These are phyloP conservation scores for Fonsecaea monophora DNA, from an alignment of 2,329 filamentous ascomycete genomes.

Conservation along the genomic window DNA sequence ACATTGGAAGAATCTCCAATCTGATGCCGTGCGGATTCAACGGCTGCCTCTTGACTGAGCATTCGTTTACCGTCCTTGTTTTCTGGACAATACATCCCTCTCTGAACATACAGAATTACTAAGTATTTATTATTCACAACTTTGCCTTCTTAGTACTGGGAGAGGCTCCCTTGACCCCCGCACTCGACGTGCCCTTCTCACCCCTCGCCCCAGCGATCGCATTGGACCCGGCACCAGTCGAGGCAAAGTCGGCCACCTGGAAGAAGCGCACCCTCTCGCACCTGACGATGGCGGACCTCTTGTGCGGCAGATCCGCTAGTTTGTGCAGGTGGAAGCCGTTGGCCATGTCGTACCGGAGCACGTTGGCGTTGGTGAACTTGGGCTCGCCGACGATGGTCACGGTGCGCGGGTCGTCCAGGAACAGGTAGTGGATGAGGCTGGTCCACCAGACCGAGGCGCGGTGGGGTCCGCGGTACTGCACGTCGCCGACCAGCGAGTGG, in stretches of 20 bases:
- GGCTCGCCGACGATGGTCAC: constrained; percentile 68
- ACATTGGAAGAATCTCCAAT: too few species aligned
- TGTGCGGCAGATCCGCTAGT: constrained; percentile 63
- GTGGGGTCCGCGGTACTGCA: constrained; percentile 61
- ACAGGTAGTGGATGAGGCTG: constrained; percentile 65
- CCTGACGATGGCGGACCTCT: constrained; percentile 70
- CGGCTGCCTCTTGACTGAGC: too few species aligned
- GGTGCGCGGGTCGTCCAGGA: constrained; percentile 65
- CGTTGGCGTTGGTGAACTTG: constrained; percentile 71
- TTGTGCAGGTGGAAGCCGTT: constrained; percentile 74
- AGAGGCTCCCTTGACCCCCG: too few species aligned
- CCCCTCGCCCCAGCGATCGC: too few species aligned
- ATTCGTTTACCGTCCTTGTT: too few species aligned
- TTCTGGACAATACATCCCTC: too few species aligned
- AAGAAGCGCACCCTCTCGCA: constrained; percentile 73
- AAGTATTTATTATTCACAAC: too few species aligned
- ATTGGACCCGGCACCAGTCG: too few species aligned
- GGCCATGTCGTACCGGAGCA: constrained; percentile 76
- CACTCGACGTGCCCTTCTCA: too few species aligned
- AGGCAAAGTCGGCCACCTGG: constrained; percentile 19
- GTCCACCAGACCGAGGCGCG: constrained; percentile 66
- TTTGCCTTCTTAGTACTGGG: too few species aligned
- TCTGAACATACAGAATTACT: too few species aligned
- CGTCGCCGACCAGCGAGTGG: constrained; percentile 66
- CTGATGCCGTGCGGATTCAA: too few species aligned